Base-by-base conservation (phyloP, 768 basidiomycete species). In the Trametes meyenii region DNA sequence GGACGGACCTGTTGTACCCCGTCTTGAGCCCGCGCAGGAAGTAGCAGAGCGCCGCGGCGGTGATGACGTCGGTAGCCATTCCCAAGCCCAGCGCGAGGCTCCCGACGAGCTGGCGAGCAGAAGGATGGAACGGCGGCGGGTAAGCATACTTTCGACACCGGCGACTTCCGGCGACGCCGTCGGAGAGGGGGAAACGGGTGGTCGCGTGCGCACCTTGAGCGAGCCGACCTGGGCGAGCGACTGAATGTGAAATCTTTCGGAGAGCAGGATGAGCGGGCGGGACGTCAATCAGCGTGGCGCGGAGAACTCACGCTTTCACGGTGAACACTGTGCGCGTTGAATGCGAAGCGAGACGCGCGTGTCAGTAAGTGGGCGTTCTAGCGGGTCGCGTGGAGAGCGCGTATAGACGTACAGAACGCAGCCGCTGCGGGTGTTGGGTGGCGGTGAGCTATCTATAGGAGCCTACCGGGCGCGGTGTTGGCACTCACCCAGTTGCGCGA, bases 21-120 rank as follows among this genome's bases (percentile, higher is more conserved):
- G 83, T 83, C 52, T 83, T 77, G 65, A 87, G 76, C 55, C 69
- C 77, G 60, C 81, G 80, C 64, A 88, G 72, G 72, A 83, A 87
- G 64, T 72, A 83, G 60, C 79, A 83, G 13, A 88, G 76, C 5
- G 84, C 74, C 0, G 67, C 70, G 4, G 87, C 82, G 33, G 82
- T 85, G 26, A 77, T 55, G 1, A 83, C 66, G 68, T 89, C 87
- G 5, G 83, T 81, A 12, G 76, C 35, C 39, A 81, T 77, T 4
- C 84, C 82, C 23, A 81, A 62, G 23, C 74, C 78, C 5, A 89
- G 76, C 0, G 85, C 75, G 10, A 80, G 33, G 35, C 76, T 78
- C 0, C 81, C 86, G 13, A 85, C 59, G 1, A 75, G 26, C 85
- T 63, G 49, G 43, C 14, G n/a, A 2, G 29, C 1, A 23, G 3